A percentile compares a stretch with the other conserved stretches of the same genome.
phyloP scores from a whole-genome alignment of 1,284 basidiomycete genomes.

The Thelephora terrestris region DNA sequence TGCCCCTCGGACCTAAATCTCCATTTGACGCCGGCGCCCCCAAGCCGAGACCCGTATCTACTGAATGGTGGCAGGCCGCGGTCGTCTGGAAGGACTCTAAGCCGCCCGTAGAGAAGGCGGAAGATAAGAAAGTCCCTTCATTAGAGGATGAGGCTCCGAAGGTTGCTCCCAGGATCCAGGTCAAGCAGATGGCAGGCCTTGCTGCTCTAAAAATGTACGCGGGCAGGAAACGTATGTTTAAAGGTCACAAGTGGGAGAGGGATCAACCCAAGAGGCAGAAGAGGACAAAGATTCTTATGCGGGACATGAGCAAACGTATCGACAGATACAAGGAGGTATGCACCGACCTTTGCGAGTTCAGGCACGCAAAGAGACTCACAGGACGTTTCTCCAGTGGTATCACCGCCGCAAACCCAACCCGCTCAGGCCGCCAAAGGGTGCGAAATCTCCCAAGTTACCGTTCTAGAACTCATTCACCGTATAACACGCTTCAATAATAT shows the following conservation, averaged over 20 bases:
- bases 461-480: not conserved
- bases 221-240: slow-evolving; percentile 73
- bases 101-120: slow-evolving; percentile 1
- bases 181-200: not conserved
- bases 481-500: not conserved
- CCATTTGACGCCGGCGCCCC: not conserved
- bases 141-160: slow-evolving; percentile 19
- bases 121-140: slow-evolving; percentile 8
- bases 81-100: not conserved
- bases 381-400: not conserved
- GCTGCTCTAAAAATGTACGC: slow-evolving; percentile 43
- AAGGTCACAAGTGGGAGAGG: slow-evolving; percentile 76
- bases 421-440: not conserved
- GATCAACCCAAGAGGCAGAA: slow-evolving; percentile 31
- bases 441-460: not conserved
- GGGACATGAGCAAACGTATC: slow-evolving; percentile 57
- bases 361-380: not conserved
- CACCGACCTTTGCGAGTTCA: slow-evolving; percentile 2
- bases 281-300: slow-evolving; percentile 45
- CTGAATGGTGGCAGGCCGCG: not conserved
- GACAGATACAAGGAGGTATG: slow-evolving; percentile 53
- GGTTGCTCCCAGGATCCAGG: not conserved
- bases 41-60: not conserved
- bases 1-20: slow-evolving; percentile 56
- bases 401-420: not conserved